phyloP scores from a whole-genome alignment of 2,329 filamentous ascomycete species.

The Diaporthe humulicola region DNA sequence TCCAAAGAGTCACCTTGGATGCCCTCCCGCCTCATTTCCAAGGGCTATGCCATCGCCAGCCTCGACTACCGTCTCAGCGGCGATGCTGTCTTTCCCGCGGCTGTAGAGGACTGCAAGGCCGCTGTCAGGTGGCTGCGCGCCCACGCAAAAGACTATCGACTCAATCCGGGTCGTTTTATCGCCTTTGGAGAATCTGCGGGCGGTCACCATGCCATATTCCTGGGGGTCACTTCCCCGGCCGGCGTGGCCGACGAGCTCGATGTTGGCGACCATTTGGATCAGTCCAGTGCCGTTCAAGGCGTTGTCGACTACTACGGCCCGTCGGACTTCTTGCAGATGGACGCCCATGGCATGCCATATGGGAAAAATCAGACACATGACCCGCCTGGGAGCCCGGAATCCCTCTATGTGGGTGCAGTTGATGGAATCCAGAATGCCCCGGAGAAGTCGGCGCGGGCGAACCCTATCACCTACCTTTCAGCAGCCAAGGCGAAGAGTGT shows the following conservation, averaged over 20 bases:
- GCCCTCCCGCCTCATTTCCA: slow-evolving; percentile 33
- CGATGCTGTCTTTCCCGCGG: slow-evolving; percentile 37
- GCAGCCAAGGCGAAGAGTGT: slow-evolving; percentile 22
- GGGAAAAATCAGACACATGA: slow-evolving; percentile 33
- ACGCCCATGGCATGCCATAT: slow-evolving; percentile 17
- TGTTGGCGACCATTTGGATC: slow-evolving; percentile 36
- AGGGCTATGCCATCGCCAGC: slow-evolving; percentile 37
- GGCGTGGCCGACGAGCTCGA: slow-evolving; percentile 35
- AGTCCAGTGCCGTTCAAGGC: slow-evolving; percentile 35
- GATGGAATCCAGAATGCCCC: slow-evolving; percentile 32
- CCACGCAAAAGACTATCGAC: slow-evolving; percentile 30
- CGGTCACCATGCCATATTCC: slow-evolving; percentile 35
- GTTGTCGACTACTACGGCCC: slow-evolving; percentile 38
- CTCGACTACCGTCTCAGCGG: slow-evolving; percentile 40
- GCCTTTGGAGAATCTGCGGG: slow-evolving; percentile 39
- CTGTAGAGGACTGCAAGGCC: slow-evolving; percentile 39
- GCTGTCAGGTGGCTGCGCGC: slow-evolving; percentile 39
- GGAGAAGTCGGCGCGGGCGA: slow-evolving; percentile 35
- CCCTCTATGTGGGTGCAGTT: slow-evolving; percentile 30
- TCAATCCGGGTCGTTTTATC: slow-evolving; percentile 33
- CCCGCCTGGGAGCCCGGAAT: slow-evolving; percentile 34
- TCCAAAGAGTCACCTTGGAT: slow-evolving; percentile 35
- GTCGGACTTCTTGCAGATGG: slow-evolving; percentile 39
- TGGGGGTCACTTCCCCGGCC: slow-evolving; percentile 31
- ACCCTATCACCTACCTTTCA: slow-evolving; percentile 36